Conservation (phyloP, 495 filamentous ascomycete genomes). For the Penicillium pancosmium region DNA sequence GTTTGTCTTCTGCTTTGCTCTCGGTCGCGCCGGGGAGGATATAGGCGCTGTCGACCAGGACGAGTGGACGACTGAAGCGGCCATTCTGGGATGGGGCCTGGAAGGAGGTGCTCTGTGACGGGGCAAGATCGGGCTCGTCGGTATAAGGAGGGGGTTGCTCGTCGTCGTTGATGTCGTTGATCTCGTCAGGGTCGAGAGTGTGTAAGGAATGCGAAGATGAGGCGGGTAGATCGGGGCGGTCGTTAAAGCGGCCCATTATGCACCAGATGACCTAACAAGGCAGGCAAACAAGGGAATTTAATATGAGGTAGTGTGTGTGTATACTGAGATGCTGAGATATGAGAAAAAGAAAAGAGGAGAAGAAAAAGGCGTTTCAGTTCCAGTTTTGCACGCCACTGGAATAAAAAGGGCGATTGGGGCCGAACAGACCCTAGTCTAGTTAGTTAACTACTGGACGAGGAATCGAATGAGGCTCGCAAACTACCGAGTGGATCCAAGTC, state of each 20-base stretch:
- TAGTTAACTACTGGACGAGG: no score
- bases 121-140: slow-evolving; percentile 21
- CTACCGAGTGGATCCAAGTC: not conserved
- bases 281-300: not conserved
- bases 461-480: not conserved
- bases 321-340: not conserved
- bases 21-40: slow-evolving; percentile 17
- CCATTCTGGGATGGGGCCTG: not conserved
- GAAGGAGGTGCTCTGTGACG: not conserved
- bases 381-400: not conserved
- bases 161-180: no score
- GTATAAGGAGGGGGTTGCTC: slow-evolving; percentile 31
- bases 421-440: not conserved
- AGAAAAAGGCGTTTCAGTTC: no score
- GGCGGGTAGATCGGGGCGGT: slow-evolving; percentile 14
- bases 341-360: not conserved
- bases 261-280: not conserved
- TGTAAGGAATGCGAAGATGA: slow-evolving; percentile 28
- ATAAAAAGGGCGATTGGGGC: not conserved
- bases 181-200: slow-evolving; percentile 20
- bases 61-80: slow-evolving; percentile 11
- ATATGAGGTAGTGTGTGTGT: not conserved
- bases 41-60: slow-evolving; percentile 27
- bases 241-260: slow-evolving; percentile 23
- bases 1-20: slow-evolving; percentile 15